phyloP scores from a whole-genome alignment of 1,284 basidiomycete genomes.

The Volvariella surrecta region DNA sequence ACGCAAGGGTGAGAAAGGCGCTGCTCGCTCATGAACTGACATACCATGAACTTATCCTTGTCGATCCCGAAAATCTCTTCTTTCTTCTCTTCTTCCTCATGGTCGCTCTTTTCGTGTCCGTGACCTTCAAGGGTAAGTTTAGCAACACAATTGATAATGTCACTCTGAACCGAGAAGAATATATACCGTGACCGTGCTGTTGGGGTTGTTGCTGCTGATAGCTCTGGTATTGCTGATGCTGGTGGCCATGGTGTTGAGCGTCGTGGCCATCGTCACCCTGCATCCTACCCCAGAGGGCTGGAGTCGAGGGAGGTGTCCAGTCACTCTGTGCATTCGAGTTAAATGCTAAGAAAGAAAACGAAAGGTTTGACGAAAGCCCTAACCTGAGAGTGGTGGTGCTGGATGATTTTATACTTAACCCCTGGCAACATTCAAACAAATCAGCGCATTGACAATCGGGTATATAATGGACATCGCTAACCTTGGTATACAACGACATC shows the following conservation, averaged over 20 bases:
- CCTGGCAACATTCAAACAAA: slow-evolving; percentile 28
- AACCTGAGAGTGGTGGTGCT: slow-evolving; percentile 62
- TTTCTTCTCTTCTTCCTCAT: slow-evolving; percentile 12
- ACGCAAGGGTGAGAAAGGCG: not conserved
- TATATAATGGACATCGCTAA: slow-evolving; percentile 12
- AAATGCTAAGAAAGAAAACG: not conserved
- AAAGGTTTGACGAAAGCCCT: slow-evolving; percentile 3
- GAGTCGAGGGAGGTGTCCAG: slow-evolving; percentile 53
- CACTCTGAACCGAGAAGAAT: not conserved
- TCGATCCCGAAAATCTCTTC: slow-evolving; percentile 52
- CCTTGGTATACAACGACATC: slow-evolving; percentile 54
- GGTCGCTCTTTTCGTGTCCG: not conserved
- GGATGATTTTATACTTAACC: slow-evolving; percentile 57
- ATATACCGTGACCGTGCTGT: slow-evolving; percentile 7
- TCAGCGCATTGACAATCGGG: not conserved
- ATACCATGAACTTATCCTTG: slow-evolving; percentile 54
- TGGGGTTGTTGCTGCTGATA: slow-evolving; percentile 16
- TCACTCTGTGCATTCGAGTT: slow-evolving; percentile 32
- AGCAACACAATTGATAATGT: not conserved
- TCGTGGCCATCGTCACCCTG: slow-evolving; percentile 27
- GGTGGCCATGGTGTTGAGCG: slow-evolving; percentile 13
- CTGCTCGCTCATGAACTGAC: slow-evolving; percentile 8
- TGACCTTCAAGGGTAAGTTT: slow-evolving; percentile 4
- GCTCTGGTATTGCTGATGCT: slow-evolving; percentile 17
- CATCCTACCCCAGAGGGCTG: slow-evolving; percentile 59